phyloP scores from a whole-genome alignment of 768 basidiomycete species.

The Termitomyces sp. region DNA sequence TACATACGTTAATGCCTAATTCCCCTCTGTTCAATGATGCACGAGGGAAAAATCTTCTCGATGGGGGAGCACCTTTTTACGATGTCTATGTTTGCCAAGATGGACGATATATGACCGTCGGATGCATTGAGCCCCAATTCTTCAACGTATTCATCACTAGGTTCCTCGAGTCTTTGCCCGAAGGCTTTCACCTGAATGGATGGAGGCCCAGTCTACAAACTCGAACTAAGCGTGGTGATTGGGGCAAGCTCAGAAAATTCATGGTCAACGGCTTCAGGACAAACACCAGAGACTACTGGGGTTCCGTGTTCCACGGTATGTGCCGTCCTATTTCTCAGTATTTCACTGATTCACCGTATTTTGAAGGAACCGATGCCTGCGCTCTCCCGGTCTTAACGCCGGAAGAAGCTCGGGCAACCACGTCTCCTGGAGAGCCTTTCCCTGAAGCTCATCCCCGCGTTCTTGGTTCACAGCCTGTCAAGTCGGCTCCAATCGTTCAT shows the following conservation, averaged over 20 bases:
- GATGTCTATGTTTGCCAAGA: constrained; percentile 67
- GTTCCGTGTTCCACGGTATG: constrained; percentile 57
- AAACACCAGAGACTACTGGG: constrained; percentile 65
- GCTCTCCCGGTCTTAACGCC: constrained; percentile 62
- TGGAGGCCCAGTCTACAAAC: constrained; percentile 49
- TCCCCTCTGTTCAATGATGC: constrained; percentile 32
- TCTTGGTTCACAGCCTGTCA: constrained; percentile 17
- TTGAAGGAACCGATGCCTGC: constrained; percentile 65
- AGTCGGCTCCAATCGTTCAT: background rate
- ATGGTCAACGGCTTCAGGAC: constrained; percentile 58
- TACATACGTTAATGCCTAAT: constrained; percentile 32
- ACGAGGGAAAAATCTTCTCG: constrained; percentile 58
- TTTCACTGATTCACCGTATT: background rate
- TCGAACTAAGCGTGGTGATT: constrained; percentile 42
- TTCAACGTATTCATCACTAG: constrained; percentile 53
- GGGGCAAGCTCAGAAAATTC: constrained; percentile 53
- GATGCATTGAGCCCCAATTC: constrained; percentile 70
- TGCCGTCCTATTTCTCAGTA: constrained; percentile 12
- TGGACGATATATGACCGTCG: constrained; percentile 71
- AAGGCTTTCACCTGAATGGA: constrained; percentile 35
- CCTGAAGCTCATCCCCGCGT: constrained; percentile 52
- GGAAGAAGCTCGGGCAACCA: constrained; percentile 47
- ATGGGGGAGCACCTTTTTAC: constrained; percentile 79
- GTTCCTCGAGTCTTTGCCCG: constrained; percentile 46
- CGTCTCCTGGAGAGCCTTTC: constrained; percentile 27